A percentile compares a stretch with the other conserved stretches of the same genome.
Conservation (phyloP, 495 filamentous ascomycete genomes). For the Durotheca rogersii region DNA sequence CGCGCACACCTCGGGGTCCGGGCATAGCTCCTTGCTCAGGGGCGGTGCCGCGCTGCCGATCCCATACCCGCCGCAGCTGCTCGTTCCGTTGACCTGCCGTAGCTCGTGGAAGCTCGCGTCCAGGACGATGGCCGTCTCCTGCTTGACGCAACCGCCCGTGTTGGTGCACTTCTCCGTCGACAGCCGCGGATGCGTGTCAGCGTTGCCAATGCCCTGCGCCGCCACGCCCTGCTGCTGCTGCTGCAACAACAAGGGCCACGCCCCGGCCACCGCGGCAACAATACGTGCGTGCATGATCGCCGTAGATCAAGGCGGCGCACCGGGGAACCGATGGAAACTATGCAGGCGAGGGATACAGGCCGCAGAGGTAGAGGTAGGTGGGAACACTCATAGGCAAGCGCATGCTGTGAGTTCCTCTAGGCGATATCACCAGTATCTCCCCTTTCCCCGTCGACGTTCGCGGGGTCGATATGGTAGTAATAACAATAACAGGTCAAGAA, state of each 20-base stretch:
- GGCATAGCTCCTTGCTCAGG: conserved; percentile 57
- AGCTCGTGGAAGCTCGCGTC: conserved; percentile 69
- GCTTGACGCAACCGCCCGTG: conserved; percentile 52
- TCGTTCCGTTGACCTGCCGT: conserved; percentile 51
- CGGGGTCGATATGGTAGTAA: neutral
- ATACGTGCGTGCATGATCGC: conserved; percentile 14
- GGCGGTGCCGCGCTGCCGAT: neutral
- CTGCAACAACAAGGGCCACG: conserved; percentile 14
- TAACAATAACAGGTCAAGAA: neutral
- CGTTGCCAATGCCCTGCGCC: conserved; percentile 19
- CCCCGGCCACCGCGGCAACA: neutral
- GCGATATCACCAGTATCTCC: neutral
- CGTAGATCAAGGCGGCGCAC: neutral
- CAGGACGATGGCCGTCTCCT: conserved; percentile 57
- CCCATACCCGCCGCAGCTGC: conserved; percentile 43
- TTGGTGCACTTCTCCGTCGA: conserved; percentile 58
- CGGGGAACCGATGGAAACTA: conserved; percentile 1
- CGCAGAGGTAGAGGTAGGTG: conserved; percentile 8
- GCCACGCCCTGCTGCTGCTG: neutral
- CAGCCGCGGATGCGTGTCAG: conserved; percentile 53
- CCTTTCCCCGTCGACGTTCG: neutral
- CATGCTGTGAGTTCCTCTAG: neutral
- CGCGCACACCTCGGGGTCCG: conserved; percentile 55
- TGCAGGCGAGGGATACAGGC: conserved; percentile 1
- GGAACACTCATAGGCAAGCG: neutral